These are phyloP conservation scores for Teratosphaeria epicoccoides DNA, from an alignment of 2,329 filamentous ascomycete genomes.

Conservation along the genomic window DNA sequence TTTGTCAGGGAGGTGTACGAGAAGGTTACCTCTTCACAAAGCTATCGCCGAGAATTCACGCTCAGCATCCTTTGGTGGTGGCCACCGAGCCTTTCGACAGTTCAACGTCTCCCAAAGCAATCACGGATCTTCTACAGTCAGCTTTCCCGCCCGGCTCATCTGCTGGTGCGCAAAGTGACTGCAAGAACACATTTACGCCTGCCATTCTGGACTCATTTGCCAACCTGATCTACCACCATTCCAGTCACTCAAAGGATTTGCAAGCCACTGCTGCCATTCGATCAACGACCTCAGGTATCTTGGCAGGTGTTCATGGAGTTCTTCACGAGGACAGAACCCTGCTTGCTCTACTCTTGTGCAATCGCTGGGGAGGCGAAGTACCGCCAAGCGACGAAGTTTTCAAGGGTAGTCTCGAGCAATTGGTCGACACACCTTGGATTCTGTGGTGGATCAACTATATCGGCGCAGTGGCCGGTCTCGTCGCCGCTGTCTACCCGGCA, in stretches of 20 bases:
- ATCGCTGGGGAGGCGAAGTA: constrained; percentile 61
- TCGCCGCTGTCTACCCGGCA: constrained; percentile 51
- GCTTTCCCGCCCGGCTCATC: constrained; percentile 32
- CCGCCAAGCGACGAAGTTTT: constrained; percentile 48
- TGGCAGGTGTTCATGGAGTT: constrained; percentile 60
- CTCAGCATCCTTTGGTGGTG: constrained; percentile 55
- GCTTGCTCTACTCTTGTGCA: constrained; percentile 60
- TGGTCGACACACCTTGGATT: constrained; percentile 42
- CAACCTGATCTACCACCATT: constrained; percentile 46
- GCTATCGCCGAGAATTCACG: constrained; percentile 49
- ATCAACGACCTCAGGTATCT: constrained; percentile 55
- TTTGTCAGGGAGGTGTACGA: constrained; percentile 78
- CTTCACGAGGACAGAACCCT: constrained; percentile 61
- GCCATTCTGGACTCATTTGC: constrained; percentile 45
- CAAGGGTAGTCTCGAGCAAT: constrained; percentile 41
- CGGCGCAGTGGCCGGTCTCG: constrained; percentile 47
- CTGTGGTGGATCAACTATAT: constrained; percentile 58
- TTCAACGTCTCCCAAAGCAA: constrained; percentile 34
- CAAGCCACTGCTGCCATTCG: constrained; percentile 61
- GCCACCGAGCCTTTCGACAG: constrained; percentile 45
- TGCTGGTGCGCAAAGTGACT: constrained; percentile 24
- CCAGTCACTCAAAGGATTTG: constrained; percentile 34
- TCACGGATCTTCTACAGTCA: constrained; percentile 40
- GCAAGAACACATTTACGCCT: constrained; percentile 31
- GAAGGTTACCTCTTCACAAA: constrained; percentile 72